Conservation (phyloP, 352 stramenopile genomes). For the Peronospora farinosa region DNA sequence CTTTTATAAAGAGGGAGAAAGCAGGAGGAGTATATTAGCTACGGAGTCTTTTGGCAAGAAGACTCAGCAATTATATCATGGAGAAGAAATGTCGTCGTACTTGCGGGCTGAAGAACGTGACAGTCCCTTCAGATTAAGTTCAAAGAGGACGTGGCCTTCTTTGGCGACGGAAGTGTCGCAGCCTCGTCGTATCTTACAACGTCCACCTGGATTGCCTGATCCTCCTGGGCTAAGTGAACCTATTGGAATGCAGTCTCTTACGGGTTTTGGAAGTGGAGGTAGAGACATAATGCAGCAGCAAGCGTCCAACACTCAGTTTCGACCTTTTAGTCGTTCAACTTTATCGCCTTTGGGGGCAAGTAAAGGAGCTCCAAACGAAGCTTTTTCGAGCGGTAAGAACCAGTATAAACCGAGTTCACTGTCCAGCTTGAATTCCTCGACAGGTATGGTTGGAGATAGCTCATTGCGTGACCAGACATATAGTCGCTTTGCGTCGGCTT, state of each 20-base stretch:
- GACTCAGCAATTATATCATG: constrained; percentile 17
- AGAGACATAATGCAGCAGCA: constrained; percentile 16
- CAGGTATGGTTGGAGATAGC: too few species aligned
- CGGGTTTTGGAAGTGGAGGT: constrained; percentile 2
- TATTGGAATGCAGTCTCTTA: constrained; percentile 6
- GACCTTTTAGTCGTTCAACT: constrained; percentile 10
- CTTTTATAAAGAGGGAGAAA: constrained; percentile 19
- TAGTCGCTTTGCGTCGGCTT: constrained; percentile 33
- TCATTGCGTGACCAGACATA: constrained; percentile 5
- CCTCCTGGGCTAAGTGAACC: constrained; percentile 24
- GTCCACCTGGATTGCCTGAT: constrained; percentile 39
- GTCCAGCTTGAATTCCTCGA: too few species aligned
- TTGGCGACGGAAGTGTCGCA: constrained; percentile 12
- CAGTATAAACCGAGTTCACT: too few species aligned
- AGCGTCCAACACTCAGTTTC: constrained; percentile 9
- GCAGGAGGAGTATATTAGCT: constrained; percentile 2
- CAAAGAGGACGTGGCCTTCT: constrained; percentile 13
- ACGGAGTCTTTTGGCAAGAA: constrained; percentile 4
- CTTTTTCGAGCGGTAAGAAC: too few species aligned
- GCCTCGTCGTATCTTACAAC: constrained; percentile 38
- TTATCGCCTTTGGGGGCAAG: constrained; percentile 13
- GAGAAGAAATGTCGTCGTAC: constrained; percentile 12
- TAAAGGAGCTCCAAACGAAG: too few species aligned
- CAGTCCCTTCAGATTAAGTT: constrained; percentile 4
- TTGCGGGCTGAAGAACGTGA: constrained; percentile 9